Evolutionary conservation across 2,329 filamentous ascomycete genomes (phyloP).

Genomic region (Cladophialophora immunda): DNA sequence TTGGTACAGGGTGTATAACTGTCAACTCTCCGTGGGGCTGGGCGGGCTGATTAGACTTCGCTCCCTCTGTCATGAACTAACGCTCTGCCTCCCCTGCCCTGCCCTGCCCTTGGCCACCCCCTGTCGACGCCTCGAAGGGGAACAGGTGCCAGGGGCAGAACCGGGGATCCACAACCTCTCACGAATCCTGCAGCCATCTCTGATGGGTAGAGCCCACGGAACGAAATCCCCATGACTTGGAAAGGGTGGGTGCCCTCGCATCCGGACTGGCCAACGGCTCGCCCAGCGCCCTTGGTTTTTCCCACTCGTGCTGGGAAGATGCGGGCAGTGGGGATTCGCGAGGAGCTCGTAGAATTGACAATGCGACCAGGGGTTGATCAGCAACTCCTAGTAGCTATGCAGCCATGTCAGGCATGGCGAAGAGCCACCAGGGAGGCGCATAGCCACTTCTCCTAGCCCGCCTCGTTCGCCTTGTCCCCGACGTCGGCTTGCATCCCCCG

Average conservation of each 20-base stretch:
- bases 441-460: slow-evolving; percentile 18
- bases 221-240: slow-evolving; percentile 25
- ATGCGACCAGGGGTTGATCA: slow-evolving; percentile 30
- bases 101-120: too few species aligned
- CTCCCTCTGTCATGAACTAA: slow-evolving; percentile 10
- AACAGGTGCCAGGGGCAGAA: slow-evolving; percentile 25
- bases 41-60: slow-evolving; percentile 24
- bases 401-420: slow-evolving; percentile 36
- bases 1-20: slow-evolving; percentile 6
- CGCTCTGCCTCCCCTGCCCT: neutral
- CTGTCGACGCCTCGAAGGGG: slow-evolving; percentile 21
- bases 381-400: slow-evolving; percentile 21
- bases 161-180: slow-evolving; percentile 12
- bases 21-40: slow-evolving; percentile 27
- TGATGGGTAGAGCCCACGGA: slow-evolving; percentile 6
- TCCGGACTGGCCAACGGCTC: neutral
- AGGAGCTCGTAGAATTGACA: slow-evolving; percentile 27
- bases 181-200: slow-evolving; percentile 4
- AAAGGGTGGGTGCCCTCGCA: slow-evolving; percentile 11
- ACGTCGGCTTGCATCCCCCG: slow-evolving; percentile 32
- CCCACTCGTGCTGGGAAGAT: neutral
- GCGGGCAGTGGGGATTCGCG: slow-evolving; percentile 27
- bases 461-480: slow-evolving; percentile 24
- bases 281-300: neutral
- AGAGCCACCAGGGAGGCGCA: slow-evolving; percentile 14